Conservation (phyloP, 768 basidiomycete species). For the Tylopilus subfusipes region DNA sequence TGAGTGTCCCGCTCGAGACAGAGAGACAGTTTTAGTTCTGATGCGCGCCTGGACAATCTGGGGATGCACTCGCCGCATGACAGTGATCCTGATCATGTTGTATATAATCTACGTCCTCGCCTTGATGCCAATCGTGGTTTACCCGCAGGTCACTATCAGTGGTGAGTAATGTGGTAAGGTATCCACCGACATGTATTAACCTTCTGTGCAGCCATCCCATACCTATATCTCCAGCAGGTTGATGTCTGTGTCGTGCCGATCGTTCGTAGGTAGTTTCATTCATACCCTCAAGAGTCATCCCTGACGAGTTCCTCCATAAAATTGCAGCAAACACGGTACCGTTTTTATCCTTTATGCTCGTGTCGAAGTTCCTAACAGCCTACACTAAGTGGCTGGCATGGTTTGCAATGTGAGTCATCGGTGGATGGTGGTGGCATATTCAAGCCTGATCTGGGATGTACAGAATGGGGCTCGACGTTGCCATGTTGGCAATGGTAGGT, state of each 20-base stretch:
- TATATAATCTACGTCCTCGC: conserved; percentile 9
- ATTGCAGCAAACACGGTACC: background rate
- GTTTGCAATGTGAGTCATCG: background rate
- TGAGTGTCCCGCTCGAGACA: background rate
- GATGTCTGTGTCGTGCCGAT: conserved; percentile 8
- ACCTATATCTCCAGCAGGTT: background rate
- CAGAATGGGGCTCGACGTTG: background rate
- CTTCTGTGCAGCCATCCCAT: background rate
- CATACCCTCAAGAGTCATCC: background rate
- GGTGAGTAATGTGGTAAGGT: background rate
- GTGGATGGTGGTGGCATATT: too few relatives aligned
- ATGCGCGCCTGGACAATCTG: conserved; percentile 25
- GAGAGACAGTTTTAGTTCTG: conserved; percentile 19
- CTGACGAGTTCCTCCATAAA: background rate
- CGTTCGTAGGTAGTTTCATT: background rate
- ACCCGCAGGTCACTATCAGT: background rate
- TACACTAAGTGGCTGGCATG: background rate
- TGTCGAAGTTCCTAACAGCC: background rate
- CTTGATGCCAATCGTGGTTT: background rate
- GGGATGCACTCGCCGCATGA: conserved; percentile 6
- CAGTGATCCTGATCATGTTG: background rate
- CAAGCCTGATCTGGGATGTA: background rate
- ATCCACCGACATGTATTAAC: background rate
- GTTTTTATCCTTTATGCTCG: background rate
- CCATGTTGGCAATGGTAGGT: background rate